These are phyloP conservation scores for Buxus sempervirens DNA, from an alignment of 164 flowering plant genomes.

Conservation along the genomic window DNA sequence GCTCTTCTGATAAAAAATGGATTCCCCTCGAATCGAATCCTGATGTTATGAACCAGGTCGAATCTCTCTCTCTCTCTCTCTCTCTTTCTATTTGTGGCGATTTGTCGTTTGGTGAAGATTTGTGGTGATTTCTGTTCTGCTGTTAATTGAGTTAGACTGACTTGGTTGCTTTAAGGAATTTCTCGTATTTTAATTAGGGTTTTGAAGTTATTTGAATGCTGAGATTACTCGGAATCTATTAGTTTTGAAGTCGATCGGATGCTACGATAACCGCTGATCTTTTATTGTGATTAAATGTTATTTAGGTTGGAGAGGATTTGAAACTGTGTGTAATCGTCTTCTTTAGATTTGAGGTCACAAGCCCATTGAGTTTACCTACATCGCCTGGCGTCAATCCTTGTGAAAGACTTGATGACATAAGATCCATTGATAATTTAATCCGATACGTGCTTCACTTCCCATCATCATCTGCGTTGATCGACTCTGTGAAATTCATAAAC, in stretches of 20 bases:
- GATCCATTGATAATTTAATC: too few relatives aligned
- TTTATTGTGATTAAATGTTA: too few relatives aligned
- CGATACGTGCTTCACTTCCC: too few relatives aligned
- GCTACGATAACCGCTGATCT: too few relatives aligned
- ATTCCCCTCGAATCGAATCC: conserved; percentile 99
- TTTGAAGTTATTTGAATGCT: conserved; percentile 1
- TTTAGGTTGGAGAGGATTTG: neutral
- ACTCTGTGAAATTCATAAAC: too few relatives aligned
- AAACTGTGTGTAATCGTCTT: neutral
- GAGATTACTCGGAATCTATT: too few relatives aligned
- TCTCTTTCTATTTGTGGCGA: neutral
- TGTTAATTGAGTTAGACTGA: neutral
- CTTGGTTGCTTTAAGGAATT: neutral
- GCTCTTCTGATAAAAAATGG: conserved; percentile 73
- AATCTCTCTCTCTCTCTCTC: neutral
- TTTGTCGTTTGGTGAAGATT: too few relatives aligned
- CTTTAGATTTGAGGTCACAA: neutral
- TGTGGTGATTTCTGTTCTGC: neutral
- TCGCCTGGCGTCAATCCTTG: too few relatives aligned
- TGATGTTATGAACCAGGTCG: conserved; percentile 98
- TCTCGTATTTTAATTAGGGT: neutral
- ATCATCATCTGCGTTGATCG: too few relatives aligned
- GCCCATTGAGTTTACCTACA: too few relatives aligned
- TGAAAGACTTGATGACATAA: too few relatives aligned
- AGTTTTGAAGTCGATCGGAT: too few relatives aligned